Base-by-base conservation (phyloP, 31 red algal species). In the Pterothamnion heteromorphum region DNA sequence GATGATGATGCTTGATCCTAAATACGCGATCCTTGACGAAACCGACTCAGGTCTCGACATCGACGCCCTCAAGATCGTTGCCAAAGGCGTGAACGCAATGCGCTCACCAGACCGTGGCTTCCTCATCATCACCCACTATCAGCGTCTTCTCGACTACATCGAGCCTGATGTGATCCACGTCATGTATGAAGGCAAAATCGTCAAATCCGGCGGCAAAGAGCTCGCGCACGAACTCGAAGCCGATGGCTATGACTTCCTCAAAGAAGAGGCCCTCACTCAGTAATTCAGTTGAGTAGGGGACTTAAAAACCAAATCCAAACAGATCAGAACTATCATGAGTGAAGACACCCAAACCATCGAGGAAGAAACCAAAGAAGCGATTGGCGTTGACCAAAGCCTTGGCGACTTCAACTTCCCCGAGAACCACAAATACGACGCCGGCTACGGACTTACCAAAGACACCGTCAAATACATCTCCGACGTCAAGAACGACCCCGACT, bases 41-140 rank as follows among this genome's bases (percentile, higher is more conserved):
- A 88, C 85, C 9, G 85, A 88, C 23, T 88, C 85, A 14, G 85
- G 85, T 41, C 85, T 88, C 41, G 85, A 88, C 71, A 41, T 88
- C 37, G 85, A 88, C 36, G 85, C 85, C 22, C 24, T 88, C 37
- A 88, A 88, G 85, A 5, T 88, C 80, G 80, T 83, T 22, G 80
- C 80, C 80, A 83, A 32, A 22, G 80, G 80, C 5, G 80, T 83
- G 22, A 22, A 32, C 21, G 5, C 80, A 32, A 32, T 83, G 80
- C 21, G 28, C 14, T 64, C 51, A 18, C 20, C 18, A 83, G 23
- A 83, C 80, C 80, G 80, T 26, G 80, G 80, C 80, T 22, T 83
- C 22, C 80, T 83, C 80, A 26, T 32, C 14, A 83, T 83, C 80
- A 83, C 80, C 23, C 80, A 83, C 80, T 83, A 83, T 32, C 80